These are phyloP conservation scores for Solanum habrochaites DNA, from an alignment of 257 asterid species.

Conservation along the genomic window DNA sequence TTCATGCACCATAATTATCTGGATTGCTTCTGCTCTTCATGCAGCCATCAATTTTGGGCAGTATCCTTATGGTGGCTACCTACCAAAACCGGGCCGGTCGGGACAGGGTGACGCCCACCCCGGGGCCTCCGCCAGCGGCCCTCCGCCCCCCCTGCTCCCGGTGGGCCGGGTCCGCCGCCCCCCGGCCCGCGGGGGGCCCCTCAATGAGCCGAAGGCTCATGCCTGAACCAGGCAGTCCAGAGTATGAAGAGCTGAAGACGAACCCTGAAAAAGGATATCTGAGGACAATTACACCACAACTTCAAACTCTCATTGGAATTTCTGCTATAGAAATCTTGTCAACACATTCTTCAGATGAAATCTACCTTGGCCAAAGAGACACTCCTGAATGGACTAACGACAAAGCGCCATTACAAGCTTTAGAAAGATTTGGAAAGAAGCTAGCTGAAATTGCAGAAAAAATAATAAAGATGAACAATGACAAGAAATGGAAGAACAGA, in stretches of 20 bases:
- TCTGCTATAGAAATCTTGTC: conserved; percentile 58
- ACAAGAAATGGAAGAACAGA: conserved; percentile 42
- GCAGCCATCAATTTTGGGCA: conserved; percentile 73
- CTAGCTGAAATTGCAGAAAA: conserved; percentile 36
- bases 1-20: conserved; percentile 64
- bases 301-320: conserved; percentile 50
- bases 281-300: conserved; percentile 50
- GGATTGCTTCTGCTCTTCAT: conserved; percentile 87
- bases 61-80: conserved; percentile 66
- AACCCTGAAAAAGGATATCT: conserved; percentile 53
- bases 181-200: too few species aligned
- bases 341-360: conserved; percentile 62
- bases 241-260: conserved; percentile 42
- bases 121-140: too few species aligned
- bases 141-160: too few species aligned
- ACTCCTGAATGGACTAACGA: conserved; percentile 53
- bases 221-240: conserved; percentile 47
- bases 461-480: conserved; percentile 37
- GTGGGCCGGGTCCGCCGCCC: too few species aligned
- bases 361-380: conserved; percentile 65
- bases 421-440: conserved; percentile 42
- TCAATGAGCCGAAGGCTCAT: conserved; percentile 59
- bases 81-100: too few species aligned
- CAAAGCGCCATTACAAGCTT: conserved; percentile 34
- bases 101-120: too few species aligned